Percentiles rank a stretch among this genome's conserved stretches.
phyloP scores from a whole-genome alignment of 305 asterid genomes.

The Fraxinus albicans region DNA sequence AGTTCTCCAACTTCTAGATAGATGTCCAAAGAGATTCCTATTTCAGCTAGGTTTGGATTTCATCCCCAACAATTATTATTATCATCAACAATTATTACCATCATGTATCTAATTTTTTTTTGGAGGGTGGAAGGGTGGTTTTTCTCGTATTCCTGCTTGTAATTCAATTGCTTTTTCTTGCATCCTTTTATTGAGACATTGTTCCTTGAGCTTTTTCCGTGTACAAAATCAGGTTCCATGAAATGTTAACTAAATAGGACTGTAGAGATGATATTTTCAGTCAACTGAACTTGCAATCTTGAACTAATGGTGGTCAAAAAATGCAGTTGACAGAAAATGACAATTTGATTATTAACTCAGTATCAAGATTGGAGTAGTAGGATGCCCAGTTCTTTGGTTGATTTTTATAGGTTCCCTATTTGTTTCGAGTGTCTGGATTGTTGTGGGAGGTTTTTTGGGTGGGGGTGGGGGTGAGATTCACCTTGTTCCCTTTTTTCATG shows the following conservation, averaged over 20 bases:
- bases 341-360: conserved; percentile 4
- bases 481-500: neutral
- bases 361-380: conserved; percentile 11
- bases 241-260: conserved; percentile 19
- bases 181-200: conserved; percentile 6
- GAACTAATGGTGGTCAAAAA: conserved; percentile 7
- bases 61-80: neutral
- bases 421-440: neutral
- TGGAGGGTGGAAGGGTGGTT: conserved; percentile 1
- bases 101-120: neutral
- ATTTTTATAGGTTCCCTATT: conserved; percentile 20
- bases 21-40: neutral
- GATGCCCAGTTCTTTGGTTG: conserved; percentile 11
- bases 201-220: conserved; percentile 7
- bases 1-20: neutral
- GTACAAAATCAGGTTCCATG: conserved; percentile 8
- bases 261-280: conserved; percentile 16
- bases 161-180: neutral
- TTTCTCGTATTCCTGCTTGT: conserved; percentile 18
- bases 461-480: neutral
- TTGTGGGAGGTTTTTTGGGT: neutral
- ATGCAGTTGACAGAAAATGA: conserved; percentile 4
- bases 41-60: neutral
- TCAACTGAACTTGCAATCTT: neutral
- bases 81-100: neutral